Evolutionary conservation across 2,329 filamentous ascomycete species (phyloP).

Genomic region (Thielaviopsis ethacetica): DNA sequence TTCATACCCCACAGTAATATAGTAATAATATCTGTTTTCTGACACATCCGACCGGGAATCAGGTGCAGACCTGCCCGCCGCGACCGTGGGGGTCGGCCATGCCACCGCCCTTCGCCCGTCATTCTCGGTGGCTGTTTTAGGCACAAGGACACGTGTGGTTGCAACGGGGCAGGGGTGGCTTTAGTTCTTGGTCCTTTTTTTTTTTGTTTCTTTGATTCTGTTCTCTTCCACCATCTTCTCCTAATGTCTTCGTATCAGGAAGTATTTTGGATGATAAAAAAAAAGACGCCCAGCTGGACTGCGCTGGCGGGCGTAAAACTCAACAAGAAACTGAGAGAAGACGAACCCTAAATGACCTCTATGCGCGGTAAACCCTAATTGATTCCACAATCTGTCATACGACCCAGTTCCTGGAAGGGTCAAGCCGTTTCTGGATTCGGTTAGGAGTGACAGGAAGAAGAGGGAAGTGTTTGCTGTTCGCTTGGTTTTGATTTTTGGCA

Average conservation of each 20-base stretch:
- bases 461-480: neutral
- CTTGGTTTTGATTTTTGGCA: neutral
- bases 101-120: neutral
- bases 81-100: neutral
- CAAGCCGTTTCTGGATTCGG: neutral
- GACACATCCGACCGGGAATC: neutral
- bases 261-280: neutral
- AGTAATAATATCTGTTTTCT: neutral
- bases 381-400: neutral
- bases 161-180: neutral
- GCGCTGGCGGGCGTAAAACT: neutral
- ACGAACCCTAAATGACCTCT: neutral
- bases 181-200: neutral
- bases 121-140: neutral
- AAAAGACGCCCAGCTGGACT: neutral
- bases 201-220: neutral
- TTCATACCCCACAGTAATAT: neutral
- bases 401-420: neutral
- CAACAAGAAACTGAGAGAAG: neutral
- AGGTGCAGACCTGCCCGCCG: too few species aligned
- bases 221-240: neutral
- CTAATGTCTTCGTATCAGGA: neutral
- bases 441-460: neutral
- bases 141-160: slow-evolving; percentile 2
- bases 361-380: neutral